Conservation (phyloP, 192 early-diverging fungal species). For the Chytriomyces sp. region DNA sequence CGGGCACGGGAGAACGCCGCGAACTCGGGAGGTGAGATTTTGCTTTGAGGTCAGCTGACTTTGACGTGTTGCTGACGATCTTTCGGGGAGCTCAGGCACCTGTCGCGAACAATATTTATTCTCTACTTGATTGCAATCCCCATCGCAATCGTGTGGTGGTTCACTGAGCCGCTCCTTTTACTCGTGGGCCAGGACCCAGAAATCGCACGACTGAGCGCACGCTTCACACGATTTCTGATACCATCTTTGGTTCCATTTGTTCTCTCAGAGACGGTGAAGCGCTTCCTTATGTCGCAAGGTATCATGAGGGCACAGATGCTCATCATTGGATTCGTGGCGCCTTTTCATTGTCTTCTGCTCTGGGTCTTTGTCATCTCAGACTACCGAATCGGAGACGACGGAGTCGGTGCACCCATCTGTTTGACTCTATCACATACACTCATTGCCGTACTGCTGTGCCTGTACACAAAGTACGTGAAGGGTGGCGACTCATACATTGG, state of each 20-base stretch:
- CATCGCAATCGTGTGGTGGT: slow-evolving; percentile 70
- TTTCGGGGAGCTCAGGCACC: slow-evolving; percentile 36
- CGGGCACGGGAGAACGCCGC: slow-evolving; percentile 35
- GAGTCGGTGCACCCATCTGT: slow-evolving; percentile 82
- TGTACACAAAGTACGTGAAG: slow-evolving; percentile 64
- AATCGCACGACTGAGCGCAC: slow-evolving; percentile 66
- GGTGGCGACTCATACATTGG: slow-evolving; percentile 82
- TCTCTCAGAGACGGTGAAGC: slow-evolving; percentile 81
- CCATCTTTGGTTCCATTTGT: slow-evolving; percentile 75
- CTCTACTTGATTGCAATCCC: slow-evolving; percentile 68
- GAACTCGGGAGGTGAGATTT: slow-evolving; percentile 41
- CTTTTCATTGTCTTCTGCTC: slow-evolving; percentile 73
- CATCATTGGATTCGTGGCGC: slow-evolving; percentile 68
- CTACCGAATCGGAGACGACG: slow-evolving; percentile 60
- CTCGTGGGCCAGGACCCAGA: slow-evolving; percentile 71
- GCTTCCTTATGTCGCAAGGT: slow-evolving; percentile 82
- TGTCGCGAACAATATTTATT: slow-evolving; percentile 74
- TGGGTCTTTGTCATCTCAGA: slow-evolving; percentile 59
- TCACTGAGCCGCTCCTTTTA: slow-evolving; percentile 67
- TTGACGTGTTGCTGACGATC: not conserved
- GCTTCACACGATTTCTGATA: slow-evolving; percentile 67
- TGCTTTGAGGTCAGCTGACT: not conserved
- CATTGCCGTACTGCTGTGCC: slow-evolving; percentile 62
- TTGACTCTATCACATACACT: slow-evolving; percentile 74
- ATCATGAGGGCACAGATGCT: slow-evolving; percentile 82